Percentiles rank a stretch among this genome's conserved stretches.
Conservation (phyloP, 441 rosid genomes). For the Oxalis stricta region DNA sequence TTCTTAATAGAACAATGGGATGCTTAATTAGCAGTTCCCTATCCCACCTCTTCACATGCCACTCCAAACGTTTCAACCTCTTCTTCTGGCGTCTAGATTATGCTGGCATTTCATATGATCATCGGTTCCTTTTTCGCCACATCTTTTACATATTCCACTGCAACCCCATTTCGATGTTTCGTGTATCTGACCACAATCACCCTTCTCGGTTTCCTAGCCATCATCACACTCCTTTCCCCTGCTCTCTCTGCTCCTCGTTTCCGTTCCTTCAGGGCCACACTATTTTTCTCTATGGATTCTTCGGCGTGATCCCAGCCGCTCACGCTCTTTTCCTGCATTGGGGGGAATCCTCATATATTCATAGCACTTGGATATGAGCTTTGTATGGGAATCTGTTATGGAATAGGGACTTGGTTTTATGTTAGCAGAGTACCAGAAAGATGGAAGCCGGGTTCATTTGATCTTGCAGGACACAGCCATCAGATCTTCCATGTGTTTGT, state of each 20-base stretch:
- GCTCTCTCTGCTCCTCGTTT: slow-evolving; percentile 39
- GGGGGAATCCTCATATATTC: slow-evolving; percentile 44
- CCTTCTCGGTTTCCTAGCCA: slow-evolving; percentile 44
- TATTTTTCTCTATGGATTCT: slow-evolving; percentile 80
- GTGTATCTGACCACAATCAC: slow-evolving; percentile 55
- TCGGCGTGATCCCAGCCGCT: slow-evolving; percentile 59
- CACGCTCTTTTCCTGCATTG: slow-evolving; percentile 54
- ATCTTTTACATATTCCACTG: slow-evolving; percentile 73
- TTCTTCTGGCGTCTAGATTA: slow-evolving; percentile 95
- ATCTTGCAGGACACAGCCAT: slow-evolving; percentile 81
- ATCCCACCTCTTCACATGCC: slow-evolving; percentile 89
- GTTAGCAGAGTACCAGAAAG: slow-evolving; percentile 65
- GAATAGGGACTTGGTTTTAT: slow-evolving; percentile 48
- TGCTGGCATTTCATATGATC: slow-evolving; percentile 88
- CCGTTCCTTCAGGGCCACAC: slow-evolving; percentile 52
- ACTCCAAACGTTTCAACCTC: slow-evolving; percentile 52
- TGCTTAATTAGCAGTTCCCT: slow-evolving; percentile 76
- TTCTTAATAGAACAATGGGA: slow-evolving; percentile 73
- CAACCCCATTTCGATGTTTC: slow-evolving; percentile 34
- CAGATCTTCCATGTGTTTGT: slow-evolving; percentile 86
- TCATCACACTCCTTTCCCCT: slow-evolving; percentile 66
- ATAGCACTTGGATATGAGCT: slow-evolving; percentile 51
- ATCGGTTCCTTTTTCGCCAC: slow-evolving; percentile 67
- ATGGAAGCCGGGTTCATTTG: slow-evolving; percentile 88
- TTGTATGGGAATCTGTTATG: slow-evolving; percentile 42